Percentiles rank a stretch among this genome's conserved stretches.
Conservation (phyloP, 73 alveolate species). For the Tetrahymena thermophila region DNA sequence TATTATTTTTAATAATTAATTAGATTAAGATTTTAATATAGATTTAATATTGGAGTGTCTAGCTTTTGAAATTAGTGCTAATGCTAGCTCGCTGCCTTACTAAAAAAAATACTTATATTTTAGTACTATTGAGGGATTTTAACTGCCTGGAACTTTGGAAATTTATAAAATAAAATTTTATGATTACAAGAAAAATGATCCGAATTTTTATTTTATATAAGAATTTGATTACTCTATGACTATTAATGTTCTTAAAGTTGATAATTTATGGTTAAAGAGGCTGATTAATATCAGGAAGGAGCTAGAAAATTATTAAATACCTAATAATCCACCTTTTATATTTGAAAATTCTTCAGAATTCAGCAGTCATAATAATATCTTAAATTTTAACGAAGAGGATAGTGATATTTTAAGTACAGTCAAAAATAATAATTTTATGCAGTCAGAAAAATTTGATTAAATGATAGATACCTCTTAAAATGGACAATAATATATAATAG, state of each 20-base stretch:
- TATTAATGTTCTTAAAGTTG: background rate
- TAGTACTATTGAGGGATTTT: background rate
- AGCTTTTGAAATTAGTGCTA: background rate
- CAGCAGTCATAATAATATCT: background rate
- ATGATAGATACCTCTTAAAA: no score
- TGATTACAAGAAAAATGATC: background rate
- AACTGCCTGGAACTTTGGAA: background rate
- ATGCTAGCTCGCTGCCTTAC: background rate
- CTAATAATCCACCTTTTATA: background rate
- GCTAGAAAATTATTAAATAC: background rate
- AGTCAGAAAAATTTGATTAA: no score
- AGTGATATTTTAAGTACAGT: background rate
- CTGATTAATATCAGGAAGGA: background rate
- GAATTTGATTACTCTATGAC: background rate
- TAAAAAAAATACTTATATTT: background rate
- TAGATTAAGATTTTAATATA: background rate
- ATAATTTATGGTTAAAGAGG: background rate
- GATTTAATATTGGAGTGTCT: background rate
- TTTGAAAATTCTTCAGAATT: background rate
- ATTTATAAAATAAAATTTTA: background rate
- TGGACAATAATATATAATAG: no score
- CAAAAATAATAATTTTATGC: no score
- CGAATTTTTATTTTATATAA: background rate
- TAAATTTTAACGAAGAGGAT: background rate
- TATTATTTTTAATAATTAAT: no score